These are phyloP conservation scores for Phytophthora hybrid DNA, from an alignment of 352 stramenopile species.

Conservation along the genomic window DNA sequence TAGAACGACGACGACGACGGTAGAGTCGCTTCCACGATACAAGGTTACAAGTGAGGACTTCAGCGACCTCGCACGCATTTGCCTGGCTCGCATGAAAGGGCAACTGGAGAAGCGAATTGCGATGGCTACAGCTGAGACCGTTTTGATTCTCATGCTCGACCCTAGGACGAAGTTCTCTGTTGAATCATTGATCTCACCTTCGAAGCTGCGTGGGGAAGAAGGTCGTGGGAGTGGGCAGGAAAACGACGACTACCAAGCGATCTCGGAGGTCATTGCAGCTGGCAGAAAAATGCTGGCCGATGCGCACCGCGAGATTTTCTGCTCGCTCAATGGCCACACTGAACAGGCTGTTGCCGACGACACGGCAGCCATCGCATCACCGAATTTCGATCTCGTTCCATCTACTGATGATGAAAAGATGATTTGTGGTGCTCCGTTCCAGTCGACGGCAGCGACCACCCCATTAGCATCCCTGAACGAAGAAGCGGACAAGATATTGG, in stretches of 20 bases:
- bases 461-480: too few species aligned
- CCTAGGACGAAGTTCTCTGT: constrained; percentile 4
- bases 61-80: neutral
- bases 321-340: too few species aligned
- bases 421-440: too few species aligned
- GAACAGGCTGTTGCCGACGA: too few species aligned
- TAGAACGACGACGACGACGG: neutral
- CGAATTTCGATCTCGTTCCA: too few species aligned
- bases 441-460: too few species aligned
- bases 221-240: too few species aligned
- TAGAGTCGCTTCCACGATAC: neutral
- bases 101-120: constrained; percentile 1
- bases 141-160: constrained; percentile 10
- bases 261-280: neutral
- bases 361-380: too few species aligned
- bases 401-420: too few species aligned
- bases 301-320: neutral
- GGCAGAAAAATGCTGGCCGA: neutral
- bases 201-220: too few species aligned
- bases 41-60: neutral
- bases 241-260: too few species aligned
- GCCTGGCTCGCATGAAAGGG: neutral
- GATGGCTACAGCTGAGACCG: neutral
- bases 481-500: too few species aligned
- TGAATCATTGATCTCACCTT: neutral